Base-by-base conservation (phyloP, 768 basidiomycete species). In the Filobasidium floriforme region DNA sequence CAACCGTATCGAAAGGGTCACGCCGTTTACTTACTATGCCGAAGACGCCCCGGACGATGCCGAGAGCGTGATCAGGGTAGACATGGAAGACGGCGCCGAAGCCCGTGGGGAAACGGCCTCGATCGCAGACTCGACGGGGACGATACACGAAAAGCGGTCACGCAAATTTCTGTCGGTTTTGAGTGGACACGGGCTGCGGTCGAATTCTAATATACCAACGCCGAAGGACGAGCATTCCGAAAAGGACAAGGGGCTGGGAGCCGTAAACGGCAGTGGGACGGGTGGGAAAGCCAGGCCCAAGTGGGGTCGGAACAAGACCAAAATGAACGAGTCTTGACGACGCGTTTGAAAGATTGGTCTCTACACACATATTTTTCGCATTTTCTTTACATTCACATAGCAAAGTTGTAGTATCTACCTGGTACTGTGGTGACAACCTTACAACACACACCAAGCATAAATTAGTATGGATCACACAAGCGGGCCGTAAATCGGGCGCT, bases 111-210 rank as follows among this genome's bases (percentile, higher is more conserved):
- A 57, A 7, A 57, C 54, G 24, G 54, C 54, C 15, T 24, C 22
- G 12, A 24, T 57, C 22, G 54, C 29, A 3, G 54, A 57, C 5
- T 57, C 54, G 54, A 57, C 54, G 24, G 24, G 29, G 18, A 57
- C 54, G 7, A 14, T 57, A n/a, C 22, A 57, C 54, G 54, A 32
- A 7, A 57, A 57, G 54, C 54, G 54, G 29, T 57, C 54, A 15
- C 15, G 29, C 12, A 57, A 32, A n/a, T 57, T 57, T 24, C 24
- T 57, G 54, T 1, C 15, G 5, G 54, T 57, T 6, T 32, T 57
- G 24, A 15, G 29, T 19, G 46, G 46, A 12, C 54, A 57, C 24
- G 24, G 54, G 15, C 14, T 26, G 54, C 4, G 29, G 7, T 26
- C 54, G 22, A 4, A 32, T 24, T 57, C 54, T 3, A 24, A 15